Percentiles rank a stretch among this genome's conserved stretches.
These are phyloP conservation scores for Talaromyces sp. DNA, from an alignment of 2,329 filamentous ascomycete species.

Conservation along the genomic window DNA sequence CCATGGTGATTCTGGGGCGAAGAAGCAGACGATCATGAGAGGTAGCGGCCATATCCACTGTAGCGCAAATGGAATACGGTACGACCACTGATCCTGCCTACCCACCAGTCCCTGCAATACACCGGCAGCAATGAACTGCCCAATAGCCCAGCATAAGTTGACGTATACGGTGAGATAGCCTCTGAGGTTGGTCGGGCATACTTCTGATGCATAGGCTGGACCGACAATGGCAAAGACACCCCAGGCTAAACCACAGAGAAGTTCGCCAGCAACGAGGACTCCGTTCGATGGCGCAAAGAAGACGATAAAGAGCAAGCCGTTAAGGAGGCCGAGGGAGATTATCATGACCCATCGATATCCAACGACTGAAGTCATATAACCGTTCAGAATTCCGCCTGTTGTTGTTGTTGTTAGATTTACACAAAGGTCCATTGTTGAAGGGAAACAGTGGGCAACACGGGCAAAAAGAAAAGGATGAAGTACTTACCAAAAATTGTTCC, in stretches of 20 bases:
- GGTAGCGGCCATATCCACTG: slow-evolving; percentile 55
- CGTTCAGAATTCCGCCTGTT: slow-evolving; percentile 18
- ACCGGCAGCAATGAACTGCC: slow-evolving; percentile 52
- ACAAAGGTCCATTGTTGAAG: neutral
- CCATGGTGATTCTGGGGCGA: slow-evolving; percentile 21
- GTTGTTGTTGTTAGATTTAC: slow-evolving; percentile 7
- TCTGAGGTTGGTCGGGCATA: slow-evolving; percentile 44
- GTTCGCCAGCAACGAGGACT: slow-evolving; percentile 47
- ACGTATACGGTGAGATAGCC: slow-evolving; percentile 47
- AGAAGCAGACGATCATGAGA: slow-evolving; percentile 43
- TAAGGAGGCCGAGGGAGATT: slow-evolving; percentile 45
- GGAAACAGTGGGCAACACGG: neutral
- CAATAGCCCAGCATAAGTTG: slow-evolving; percentile 47
- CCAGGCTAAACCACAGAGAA: slow-evolving; percentile 51
- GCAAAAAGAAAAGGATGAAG: neutral
- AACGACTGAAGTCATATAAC: slow-evolving; percentile 16
- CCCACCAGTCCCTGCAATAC: slow-evolving; percentile 48
- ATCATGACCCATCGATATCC: slow-evolving; percentile 40
- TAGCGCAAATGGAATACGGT: slow-evolving; percentile 50
- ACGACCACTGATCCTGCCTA: slow-evolving; percentile 48
- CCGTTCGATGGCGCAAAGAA: slow-evolving; percentile 49
- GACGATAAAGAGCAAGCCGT: slow-evolving; percentile 48
- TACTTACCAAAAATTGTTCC: slow-evolving; percentile 17
- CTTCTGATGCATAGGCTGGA: slow-evolving; percentile 46
- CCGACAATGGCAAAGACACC: slow-evolving; percentile 50